phyloP scores from a whole-genome alignment of 805 yeast species.

The Schwanniomyces yamadae region DNA sequence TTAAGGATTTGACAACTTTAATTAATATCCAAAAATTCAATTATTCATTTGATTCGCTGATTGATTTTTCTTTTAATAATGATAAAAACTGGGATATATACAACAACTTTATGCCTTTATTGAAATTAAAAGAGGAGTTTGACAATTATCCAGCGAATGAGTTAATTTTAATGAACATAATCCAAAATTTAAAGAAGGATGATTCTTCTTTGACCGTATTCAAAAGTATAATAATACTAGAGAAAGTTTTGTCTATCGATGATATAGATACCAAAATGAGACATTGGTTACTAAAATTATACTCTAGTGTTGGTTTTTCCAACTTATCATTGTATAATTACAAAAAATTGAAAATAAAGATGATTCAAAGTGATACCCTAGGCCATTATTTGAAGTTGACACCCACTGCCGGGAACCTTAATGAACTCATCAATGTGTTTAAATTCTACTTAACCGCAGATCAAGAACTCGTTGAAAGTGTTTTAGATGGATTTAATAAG shows the following conservation, averaged over 20 bases:
- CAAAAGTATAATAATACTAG: constrained; percentile 55
- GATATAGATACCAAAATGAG: constrained; percentile 70
- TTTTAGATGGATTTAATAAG: constrained; percentile 54
- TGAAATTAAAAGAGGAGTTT: constrained; percentile 45
- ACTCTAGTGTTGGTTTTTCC: constrained; percentile 55
- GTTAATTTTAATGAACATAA: constrained; percentile 55
- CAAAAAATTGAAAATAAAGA: constrained; percentile 59
- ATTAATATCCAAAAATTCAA: constrained; percentile 52
- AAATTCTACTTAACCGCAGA: constrained; percentile 56
- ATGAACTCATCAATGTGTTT: constrained; percentile 32
- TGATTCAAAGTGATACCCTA: constrained; percentile 73
- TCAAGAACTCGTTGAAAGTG: constrained; percentile 48
- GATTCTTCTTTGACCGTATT: constrained; percentile 21
- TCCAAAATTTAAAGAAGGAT: constrained; percentile 18
- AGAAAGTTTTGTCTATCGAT: constrained; percentile 53
- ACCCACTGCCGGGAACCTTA: constrained; percentile 43
- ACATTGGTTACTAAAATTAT: constrained; percentile 68
- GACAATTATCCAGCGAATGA: constrained; percentile 75
- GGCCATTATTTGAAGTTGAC: constrained; percentile 46
- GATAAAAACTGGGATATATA: constrained; percentile 18
- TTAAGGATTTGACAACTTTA: constrained; percentile 17
- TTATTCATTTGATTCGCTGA: constrained; percentile 18
- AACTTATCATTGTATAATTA: constrained; percentile 51
- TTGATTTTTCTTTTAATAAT: constrained; percentile 12
- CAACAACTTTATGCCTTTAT: constrained; percentile 24